Base-by-base conservation (phyloP, 169 alveolate genomes). In the Miamiensis avidus region DNA sequence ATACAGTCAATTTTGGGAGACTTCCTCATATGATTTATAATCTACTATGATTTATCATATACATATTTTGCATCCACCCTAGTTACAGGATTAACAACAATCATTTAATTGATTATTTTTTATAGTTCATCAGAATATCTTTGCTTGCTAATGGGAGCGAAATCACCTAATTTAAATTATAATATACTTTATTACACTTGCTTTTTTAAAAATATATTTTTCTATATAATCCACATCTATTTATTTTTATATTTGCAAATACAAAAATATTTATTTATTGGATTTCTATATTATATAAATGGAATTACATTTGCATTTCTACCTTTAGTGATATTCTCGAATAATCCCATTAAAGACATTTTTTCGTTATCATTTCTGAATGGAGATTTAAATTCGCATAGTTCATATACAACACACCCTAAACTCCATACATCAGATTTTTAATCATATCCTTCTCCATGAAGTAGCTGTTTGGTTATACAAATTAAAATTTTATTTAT, bases 401-500 rank as follows among this genome's bases (percentile, higher is more conserved):
- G 84, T 83, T 95, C 97, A 91, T 95, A 95, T n/a, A 91, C 88
- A 1, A 94, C 90, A 82, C 97, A 95, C 27, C 97, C 97, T 28
- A 95, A 83, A 86, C 89, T 77, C 96, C 96, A 95, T 49, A 91
- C 91, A 93, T 95, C 97, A 79, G 93, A 85, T 87, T 95, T 95
- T 93, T 93, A 89, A 82, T 95, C 97, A 89, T 95, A 95, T 16
- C 97, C 97, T 30, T 89, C 89, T 1, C 95, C 95, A 73, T 89
- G 86, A 25, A 91, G 84, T 75, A 86, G 90, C 90, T 86, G 65
- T 86, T 81, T 76, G 27, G 20, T 49, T 49, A 49, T 49, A 49
- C 20, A 11, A 49, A 49, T 49, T 49, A 11, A 49, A 11, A 11
- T 49, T 49, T 32, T 27, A 31, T 32, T 28, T 64, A 33, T 73